These are phyloP conservation scores for Rhizopogon sp. DNA, from an alignment of 768 basidiomycete genomes.

Conservation along the genomic window DNA sequence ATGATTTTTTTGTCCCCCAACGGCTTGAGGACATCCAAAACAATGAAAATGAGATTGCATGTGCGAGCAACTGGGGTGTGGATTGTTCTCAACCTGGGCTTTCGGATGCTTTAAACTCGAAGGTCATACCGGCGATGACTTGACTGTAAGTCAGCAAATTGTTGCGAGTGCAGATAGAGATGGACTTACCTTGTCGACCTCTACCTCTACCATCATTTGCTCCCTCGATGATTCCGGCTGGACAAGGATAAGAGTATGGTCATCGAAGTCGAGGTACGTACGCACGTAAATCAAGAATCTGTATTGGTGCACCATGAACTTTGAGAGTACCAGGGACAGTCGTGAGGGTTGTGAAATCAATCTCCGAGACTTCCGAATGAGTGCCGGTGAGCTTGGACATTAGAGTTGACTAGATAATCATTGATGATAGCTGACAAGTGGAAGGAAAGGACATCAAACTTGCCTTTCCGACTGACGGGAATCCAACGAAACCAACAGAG, in stretches of 20 bases:
- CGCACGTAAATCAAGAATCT: constrained; percentile 88
- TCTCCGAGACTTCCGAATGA: constrained; percentile 91
- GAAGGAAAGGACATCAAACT: constrained; percentile 3
- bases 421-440: constrained; percentile 4
- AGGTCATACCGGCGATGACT: constrained; percentile 72
- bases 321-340: constrained; percentile 94
- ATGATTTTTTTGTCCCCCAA: constrained; percentile 91
- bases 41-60: constrained; percentile 97
- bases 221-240: constrained; percentile 97
- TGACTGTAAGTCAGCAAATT: constrained; percentile 8
- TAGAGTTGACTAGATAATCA: constrained; percentile 62
- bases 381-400: constrained; percentile 98
- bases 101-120: constrained; percentile 5
- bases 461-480: constrained; percentile 95
- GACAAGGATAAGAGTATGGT: constrained; percentile 11
- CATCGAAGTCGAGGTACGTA: background rate
- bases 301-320: constrained; percentile 94
- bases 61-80: constrained; percentile 79
- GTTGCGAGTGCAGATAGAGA: constrained; percentile 12
- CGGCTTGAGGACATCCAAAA: constrained; percentile 97
- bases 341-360: constrained; percentile 95
- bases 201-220: constrained; percentile 94
- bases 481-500: constrained; percentile 89
- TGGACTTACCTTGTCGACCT: constrained; percentile 80
- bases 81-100: constrained; percentile 1